Percentiles rank a stretch among this genome's conserved stretches.
These are phyloP conservation scores for Suillus ampliporus DNA, from an alignment of 768 basidiomycete species.

Conservation along the genomic window DNA sequence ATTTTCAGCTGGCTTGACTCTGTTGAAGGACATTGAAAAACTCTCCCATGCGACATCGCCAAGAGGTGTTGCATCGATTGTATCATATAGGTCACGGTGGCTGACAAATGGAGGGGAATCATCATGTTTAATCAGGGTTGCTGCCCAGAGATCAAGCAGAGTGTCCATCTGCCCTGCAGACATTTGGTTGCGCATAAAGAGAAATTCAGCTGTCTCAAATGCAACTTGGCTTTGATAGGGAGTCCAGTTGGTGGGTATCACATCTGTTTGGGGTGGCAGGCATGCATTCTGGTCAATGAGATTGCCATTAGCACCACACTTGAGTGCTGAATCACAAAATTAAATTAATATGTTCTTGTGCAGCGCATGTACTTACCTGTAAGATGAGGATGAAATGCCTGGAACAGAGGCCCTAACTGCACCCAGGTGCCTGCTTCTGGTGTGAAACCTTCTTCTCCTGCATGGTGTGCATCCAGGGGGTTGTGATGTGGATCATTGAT, in stretches of 20 bases:
- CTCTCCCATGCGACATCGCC: conserved; percentile 38
- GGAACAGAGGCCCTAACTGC: too few species aligned
- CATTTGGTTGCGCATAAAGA: conserved; percentile 26
- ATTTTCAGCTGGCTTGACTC: conserved; percentile 19
- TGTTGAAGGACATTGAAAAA: conserved; percentile 23
- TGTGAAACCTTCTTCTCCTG: too few species aligned
- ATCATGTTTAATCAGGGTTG: conserved; percentile 15
- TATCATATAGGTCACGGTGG: conserved; percentile 24
- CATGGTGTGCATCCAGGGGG: too few species aligned
- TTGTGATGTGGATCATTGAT: too few species aligned
- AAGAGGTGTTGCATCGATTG: conserved; percentile 31
- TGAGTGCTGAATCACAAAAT: too few species aligned
- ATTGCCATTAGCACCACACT: too few species aligned
- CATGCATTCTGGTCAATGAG: too few species aligned
- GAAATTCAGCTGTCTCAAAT: conserved; percentile 27
- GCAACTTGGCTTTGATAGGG: conserved; percentile 18
- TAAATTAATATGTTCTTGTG: too few species aligned
- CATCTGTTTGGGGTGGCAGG: background rate
- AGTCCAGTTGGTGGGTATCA: conserved; percentile 12
- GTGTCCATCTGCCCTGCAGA: conserved; percentile 23
- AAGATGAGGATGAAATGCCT: too few species aligned
- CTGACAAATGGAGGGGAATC: conserved; percentile 29
- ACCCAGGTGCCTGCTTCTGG: too few species aligned
- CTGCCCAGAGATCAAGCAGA: conserved; percentile 25
- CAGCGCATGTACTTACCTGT: too few species aligned